A percentile compares a stretch with the other conserved stretches of the same genome.
Conservation (phyloP, 2,329 filamentous ascomycete genomes). For the Aquanectria penicillioides region DNA sequence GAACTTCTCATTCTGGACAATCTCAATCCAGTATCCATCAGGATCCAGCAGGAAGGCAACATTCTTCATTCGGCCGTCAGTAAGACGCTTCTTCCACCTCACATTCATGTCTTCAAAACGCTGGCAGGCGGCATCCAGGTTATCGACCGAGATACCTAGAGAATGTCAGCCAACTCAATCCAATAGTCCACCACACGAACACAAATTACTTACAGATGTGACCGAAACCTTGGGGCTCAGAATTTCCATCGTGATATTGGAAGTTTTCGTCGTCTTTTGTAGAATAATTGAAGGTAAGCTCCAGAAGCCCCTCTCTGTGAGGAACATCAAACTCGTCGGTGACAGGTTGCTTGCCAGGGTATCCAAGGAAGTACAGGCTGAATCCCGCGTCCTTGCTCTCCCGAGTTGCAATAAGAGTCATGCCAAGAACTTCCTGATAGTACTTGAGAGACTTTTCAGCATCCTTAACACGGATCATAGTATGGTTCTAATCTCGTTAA, state of each 20-base stretch:
- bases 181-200: background rate
- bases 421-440: slow-evolving; percentile 88
- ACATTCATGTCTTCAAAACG: slow-evolving; percentile 85
- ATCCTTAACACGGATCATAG: slow-evolving; percentile 95
- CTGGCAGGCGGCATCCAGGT: slow-evolving; percentile 86
- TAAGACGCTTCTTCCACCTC: slow-evolving; percentile 94
- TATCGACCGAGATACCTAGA: slow-evolving; percentile 82
- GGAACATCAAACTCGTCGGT: slow-evolving; percentile 66
- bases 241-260: slow-evolving; percentile 92
- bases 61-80: slow-evolving; percentile 92
- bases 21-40: slow-evolving; percentile 84
- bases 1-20: slow-evolving; percentile 81
- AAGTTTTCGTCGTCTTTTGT: slow-evolving; percentile 88
- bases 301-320: slow-evolving; percentile 83
- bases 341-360: slow-evolving; percentile 67
- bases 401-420: slow-evolving; percentile 79
- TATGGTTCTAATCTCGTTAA: slow-evolving; percentile 72
- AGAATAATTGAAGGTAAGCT: slow-evolving; percentile 86
- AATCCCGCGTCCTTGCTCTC: slow-evolving; percentile 79
- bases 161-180: slow-evolving; percentile 29
- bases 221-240: slow-evolving; percentile 91
- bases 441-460: slow-evolving; percentile 78
- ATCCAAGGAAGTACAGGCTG: slow-evolving; percentile 93
- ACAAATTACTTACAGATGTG: slow-evolving; percentile 77
- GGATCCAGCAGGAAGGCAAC: slow-evolving; percentile 92